Conservation (phyloP, 805 yeast genomes). For the Ogataea naganishii region DNA sequence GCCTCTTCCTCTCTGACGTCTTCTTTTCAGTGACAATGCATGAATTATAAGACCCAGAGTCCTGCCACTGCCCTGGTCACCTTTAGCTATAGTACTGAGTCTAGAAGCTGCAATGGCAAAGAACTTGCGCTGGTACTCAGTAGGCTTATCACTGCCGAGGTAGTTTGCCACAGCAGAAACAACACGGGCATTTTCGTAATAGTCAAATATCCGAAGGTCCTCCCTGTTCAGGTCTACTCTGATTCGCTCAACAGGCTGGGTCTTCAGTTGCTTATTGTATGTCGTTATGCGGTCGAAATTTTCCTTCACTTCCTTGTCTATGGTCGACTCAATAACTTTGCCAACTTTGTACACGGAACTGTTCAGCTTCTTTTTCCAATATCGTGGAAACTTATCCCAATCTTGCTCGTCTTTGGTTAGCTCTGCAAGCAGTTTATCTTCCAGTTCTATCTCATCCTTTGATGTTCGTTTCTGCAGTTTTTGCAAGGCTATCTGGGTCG, state of each 20-base stretch:
- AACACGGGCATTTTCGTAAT: slow-evolving; percentile 8
- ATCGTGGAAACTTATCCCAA: no score
- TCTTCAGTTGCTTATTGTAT: slow-evolving; percentile 13
- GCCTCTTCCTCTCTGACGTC: slow-evolving; percentile 15
- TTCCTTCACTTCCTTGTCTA: slow-evolving; percentile 13
- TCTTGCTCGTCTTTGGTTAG: no score
- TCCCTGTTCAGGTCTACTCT: slow-evolving; percentile 11
- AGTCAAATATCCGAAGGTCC: slow-evolving; percentile 11
- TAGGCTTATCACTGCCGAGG: slow-evolving; percentile 11
- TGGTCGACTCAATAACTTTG: slow-evolving; percentile 9
- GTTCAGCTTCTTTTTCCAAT: slow-evolving; percentile 13
- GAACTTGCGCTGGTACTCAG: slow-evolving; percentile 21
- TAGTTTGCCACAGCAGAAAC: slow-evolving; percentile 10
- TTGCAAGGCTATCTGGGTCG: no score
- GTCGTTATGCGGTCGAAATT: slow-evolving; percentile 16
- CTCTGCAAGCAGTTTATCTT: no score
- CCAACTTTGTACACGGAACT: slow-evolving; percentile 12
- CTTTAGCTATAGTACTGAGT: slow-evolving; percentile 22
- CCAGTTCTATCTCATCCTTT: no score
- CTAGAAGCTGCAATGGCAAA: slow-evolving; percentile 16
- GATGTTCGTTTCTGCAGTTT: no score
- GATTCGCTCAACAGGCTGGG: slow-evolving; percentile 13
- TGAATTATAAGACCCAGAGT: slow-evolving; percentile 18
- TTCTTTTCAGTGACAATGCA: slow-evolving; percentile 16
- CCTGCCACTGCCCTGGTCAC: slow-evolving; percentile 23